Percentiles rank a stretch among this genome's conserved stretches.
These are phyloP conservation scores for Daldinia grandis DNA, from an alignment of 495 filamentous ascomycete species.

Conservation along the genomic window DNA sequence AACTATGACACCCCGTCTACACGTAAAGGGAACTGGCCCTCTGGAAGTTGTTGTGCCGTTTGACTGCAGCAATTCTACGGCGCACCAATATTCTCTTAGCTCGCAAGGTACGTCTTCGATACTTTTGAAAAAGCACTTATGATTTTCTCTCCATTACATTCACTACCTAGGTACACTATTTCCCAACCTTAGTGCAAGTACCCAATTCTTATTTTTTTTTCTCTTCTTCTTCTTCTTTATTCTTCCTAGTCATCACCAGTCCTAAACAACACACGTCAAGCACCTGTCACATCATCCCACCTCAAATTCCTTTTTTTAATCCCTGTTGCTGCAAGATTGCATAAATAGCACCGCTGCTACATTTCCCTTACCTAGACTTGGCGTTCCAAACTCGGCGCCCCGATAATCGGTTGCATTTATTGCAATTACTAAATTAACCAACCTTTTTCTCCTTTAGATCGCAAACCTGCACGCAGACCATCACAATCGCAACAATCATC, in stretches of 20 bases:
- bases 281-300: constrained; percentile 19
- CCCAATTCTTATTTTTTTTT: not conserved
- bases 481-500: constrained; percentile 53
- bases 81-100: constrained; percentile 23
- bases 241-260: not conserved
- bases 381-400: constrained; percentile 17
- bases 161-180: too few relatives aligned
- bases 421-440: constrained; percentile 24
- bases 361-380: constrained; percentile 1
- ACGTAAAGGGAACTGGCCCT: constrained; percentile 42
- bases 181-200: not conserved
- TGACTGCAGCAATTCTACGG: constrained; percentile 27
- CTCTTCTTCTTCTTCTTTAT: not conserved
- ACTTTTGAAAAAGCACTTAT: not conserved
- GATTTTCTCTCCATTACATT: not conserved
- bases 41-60: constrained; percentile 37
- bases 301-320: constrained; percentile 11
- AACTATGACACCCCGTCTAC: constrained; percentile 45
- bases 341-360: constrained; percentile 16
- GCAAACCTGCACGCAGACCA: constrained; percentile 45
- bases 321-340: constrained; percentile 15
- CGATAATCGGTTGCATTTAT: constrained; percentile 33
- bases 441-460: constrained; percentile 27
- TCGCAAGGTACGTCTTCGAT: constrained; percentile 20
- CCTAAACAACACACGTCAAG: constrained; percentile 3